A percentile compares a stretch with the other conserved stretches of the same genome.
phyloP scores from a whole-genome alignment of 177 flowering plant genomes.

The Vitis hybrid region DNA sequence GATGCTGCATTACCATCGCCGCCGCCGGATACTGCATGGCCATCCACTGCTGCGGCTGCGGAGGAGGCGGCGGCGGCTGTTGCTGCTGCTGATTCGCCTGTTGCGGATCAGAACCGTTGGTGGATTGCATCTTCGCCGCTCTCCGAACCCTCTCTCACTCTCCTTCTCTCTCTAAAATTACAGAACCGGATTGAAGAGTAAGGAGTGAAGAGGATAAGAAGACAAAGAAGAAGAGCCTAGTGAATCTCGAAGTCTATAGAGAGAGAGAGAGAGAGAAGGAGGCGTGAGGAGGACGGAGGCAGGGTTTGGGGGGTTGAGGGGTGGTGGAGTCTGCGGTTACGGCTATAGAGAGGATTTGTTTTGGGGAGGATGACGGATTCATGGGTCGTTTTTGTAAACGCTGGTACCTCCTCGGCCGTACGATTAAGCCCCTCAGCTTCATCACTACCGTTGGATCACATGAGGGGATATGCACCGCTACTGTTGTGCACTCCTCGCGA shows the following conservation, averaged over 20 bases:
- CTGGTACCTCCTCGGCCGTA: conserved; percentile 16
- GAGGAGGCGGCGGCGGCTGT: conserved; percentile 26
- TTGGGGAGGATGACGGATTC: conserved; percentile 20
- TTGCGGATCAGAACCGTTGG: conserved; percentile 39
- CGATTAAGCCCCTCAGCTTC: conserved; percentile 14
- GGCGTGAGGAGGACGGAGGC: not conserved
- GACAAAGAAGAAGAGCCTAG: not conserved
- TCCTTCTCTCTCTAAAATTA: not conserved
- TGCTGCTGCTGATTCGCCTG: conserved; percentile 18
- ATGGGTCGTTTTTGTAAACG: conserved; percentile 21
- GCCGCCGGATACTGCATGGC: conserved; percentile 81
- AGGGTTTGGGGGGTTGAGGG: conserved; percentile 5
- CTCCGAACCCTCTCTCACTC: not conserved
- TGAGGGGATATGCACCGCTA: conserved; percentile 5
- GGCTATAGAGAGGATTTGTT: conserved; percentile 22
- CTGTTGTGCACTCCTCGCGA: conserved; percentile 11
- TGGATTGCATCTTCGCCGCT: conserved; percentile 38
- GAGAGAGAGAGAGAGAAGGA: conserved; percentile 10
- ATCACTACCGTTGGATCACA: conserved; percentile 24
- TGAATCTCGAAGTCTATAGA: not conserved
- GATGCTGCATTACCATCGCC: conserved; percentile 80
- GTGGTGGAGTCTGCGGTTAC: not conserved
- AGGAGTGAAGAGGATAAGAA: not conserved
- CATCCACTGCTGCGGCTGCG: conserved; percentile 39
- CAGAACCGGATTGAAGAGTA: not conserved